Evolutionary conservation across 1,139 yeast species (phyloP), one percentile per base, ranked within the genome.

Genomic region (Kazachstania sp.): DNA sequence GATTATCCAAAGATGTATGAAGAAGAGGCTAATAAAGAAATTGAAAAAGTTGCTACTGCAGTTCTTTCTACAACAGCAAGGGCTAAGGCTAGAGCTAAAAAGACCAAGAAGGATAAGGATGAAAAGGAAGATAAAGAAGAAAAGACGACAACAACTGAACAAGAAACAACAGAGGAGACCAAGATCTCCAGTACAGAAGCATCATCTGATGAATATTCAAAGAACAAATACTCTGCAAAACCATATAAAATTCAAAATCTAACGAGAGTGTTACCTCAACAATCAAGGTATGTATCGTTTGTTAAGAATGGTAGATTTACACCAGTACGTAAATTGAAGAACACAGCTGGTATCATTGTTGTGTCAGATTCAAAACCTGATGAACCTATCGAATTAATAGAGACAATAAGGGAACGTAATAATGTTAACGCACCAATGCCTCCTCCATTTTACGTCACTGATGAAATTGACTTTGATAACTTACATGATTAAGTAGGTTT

Each of bases 181-280:
- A 63, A 53, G 34, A 64, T 62, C 37, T 57, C 58, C 8, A 49
- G 57, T 40, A 52, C 54, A 15, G 57, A 54, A 37, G 61, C 60
- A 40, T 61, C 54, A 26, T 66, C 63, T 31, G 67, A 62, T 23
- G 71, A 66, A 31, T 62, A 60, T 37, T 53, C 59, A 39, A 60
- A 67, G 46, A 55, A 61, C 41, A 67, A 61, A 53, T 76, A 77
- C 61, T 66, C 75, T 48, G 75, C 79, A 61, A 77, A 74, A 36
- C 82, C 86, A 41, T 87, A 78, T 69, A 78, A 78, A 63, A 73
- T 90, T 49, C 75, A 75, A 41, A 92, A 92, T 65, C 73, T 90
- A 75, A 77, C 94, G 15, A 79, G 99, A 60, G 95, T 92, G 1
- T 73, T 94, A 51, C 97, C 97, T n/a, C 77, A 82, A 40, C 98